These are phyloP conservation scores for Euphorbia lathyris DNA, from an alignment of 345 rosid genomes.

Conservation along the genomic window DNA sequence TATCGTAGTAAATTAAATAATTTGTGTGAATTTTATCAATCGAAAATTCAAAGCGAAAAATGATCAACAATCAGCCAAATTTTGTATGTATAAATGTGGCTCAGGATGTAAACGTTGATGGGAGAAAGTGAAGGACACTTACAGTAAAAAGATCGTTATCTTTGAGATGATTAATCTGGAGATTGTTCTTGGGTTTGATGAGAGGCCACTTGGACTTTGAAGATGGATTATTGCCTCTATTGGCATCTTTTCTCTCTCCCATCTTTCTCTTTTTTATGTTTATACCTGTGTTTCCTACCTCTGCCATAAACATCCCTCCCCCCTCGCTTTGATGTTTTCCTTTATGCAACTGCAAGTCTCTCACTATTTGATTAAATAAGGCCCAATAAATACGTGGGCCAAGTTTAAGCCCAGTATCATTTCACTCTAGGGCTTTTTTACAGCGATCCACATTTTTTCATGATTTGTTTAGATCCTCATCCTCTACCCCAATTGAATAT, in stretches of 20 bases:
- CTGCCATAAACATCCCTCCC: constrained; percentile 23
- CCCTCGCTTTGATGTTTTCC: not conserved
- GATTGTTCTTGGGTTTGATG: constrained; percentile 51
- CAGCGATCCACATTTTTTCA: no score
- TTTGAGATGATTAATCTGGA: constrained; percentile 48
- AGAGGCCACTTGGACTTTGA: constrained; percentile 53
- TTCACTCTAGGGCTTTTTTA: not conserved
- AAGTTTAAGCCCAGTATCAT: not conserved
- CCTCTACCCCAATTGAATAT: no score
- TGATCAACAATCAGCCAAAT: not conserved
- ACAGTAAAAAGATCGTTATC: constrained; percentile 73
- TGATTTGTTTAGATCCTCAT: no score
- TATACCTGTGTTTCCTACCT: constrained; percentile 17
- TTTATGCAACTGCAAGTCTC: not conserved
- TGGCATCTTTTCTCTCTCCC: constrained; percentile 39
- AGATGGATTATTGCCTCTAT: constrained; percentile 15
- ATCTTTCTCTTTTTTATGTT: constrained; percentile 41
- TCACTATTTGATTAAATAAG: not conserved
- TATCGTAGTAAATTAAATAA: not conserved
- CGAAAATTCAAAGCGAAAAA: not conserved
- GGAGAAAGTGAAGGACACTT: constrained; percentile 14
- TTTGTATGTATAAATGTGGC: not conserved
- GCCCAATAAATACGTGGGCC: not conserved
- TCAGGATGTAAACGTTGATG: not conserved
- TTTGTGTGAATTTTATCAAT: not conserved